phyloP scores from a whole-genome alignment of 192 early-diverging fungal genomes.

The Geranomyces michiganensis region DNA sequence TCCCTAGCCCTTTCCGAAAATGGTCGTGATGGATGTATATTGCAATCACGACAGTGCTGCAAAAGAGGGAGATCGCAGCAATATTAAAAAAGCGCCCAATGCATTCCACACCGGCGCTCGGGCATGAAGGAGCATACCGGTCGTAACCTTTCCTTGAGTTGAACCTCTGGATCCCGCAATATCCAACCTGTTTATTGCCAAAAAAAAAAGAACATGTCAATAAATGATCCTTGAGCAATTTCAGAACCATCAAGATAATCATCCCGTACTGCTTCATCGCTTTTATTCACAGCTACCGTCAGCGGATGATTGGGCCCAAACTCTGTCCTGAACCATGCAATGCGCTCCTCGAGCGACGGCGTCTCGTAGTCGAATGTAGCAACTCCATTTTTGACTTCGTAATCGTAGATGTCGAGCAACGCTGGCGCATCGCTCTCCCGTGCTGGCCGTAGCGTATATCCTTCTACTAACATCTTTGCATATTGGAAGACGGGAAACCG shows the following conservation, averaged over 20 bases:
- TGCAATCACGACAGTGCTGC: background rate
- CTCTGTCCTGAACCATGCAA: constrained; percentile 1
- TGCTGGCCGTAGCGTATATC: background rate
- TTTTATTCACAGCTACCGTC: constrained; percentile 4
- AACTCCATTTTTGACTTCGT: constrained; percentile 10
- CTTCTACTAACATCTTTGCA: no score
- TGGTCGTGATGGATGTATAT: constrained; percentile 10
- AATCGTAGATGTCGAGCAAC: constrained; percentile 10
- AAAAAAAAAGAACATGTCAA: no score
- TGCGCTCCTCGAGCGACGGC: constrained; percentile 12
- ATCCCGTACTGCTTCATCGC: background rate
- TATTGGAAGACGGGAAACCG: no score
- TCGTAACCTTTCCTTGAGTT: constrained; percentile 9
- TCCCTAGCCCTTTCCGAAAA: background rate
- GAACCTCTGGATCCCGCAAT: background rate
- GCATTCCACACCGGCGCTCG: background rate
- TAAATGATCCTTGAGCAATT: no score
- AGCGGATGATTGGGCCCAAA: background rate
- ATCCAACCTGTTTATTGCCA: constrained; percentile 3
- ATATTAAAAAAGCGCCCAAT: background rate
- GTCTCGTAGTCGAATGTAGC: constrained; percentile 20
- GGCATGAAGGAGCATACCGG: background rate
- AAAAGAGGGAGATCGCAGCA: background rate
- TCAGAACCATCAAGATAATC: no score
- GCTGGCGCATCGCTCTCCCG: background rate